Evolutionary conservation across 1,139 yeast genomes (phyloP), one percentile per base, ranked within the genome.

Genomic region (Geotrichum bryndzae): DNA sequence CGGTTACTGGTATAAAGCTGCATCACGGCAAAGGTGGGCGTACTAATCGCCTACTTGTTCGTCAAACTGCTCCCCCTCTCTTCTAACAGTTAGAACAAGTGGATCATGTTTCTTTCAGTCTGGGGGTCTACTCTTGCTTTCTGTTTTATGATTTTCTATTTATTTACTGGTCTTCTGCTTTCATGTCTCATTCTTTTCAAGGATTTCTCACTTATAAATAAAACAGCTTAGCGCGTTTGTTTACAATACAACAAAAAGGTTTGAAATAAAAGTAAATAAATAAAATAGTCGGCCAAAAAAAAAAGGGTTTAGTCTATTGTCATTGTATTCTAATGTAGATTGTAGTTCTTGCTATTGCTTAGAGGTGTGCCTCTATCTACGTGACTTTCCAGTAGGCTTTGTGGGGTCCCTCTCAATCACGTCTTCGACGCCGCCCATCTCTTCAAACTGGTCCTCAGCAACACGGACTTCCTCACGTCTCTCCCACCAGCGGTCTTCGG

Each of bases 401-500:
- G 83, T 68, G n/a, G 81, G 73, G 68, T 89, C 96, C 69, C 84
- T 84, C 70, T 91, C 97, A n/a, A 94, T 78, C 52, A 92, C 86
- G 65, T 90, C 96, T 29, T 90, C 96, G 64, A 91, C 94, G 62
- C 96, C 97, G 60, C 96, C 96, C 74, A 88, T 72, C 68, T 90
- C 96, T 75, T 92, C 98, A 72, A 90, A 77, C 70, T 84, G 84
- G 69, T 92, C 98, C 76, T 94, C 99, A 56, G 90, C 89, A 51
- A 85, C 81, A 71, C 96, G 86, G 29, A 92, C 86, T 69, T 87
- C 95, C 71, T 94, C 98, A 77, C 98, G 86, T 78, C 98, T 87
- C 73, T 94, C 98, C 98, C 98, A 94, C 95, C 96, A 94, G 77
- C 98, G 84, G 66, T 87, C 95, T 75, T 92, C 96, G 73, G 96